These are phyloP conservation scores for Crithidia acanthocephali DNA, from an alignment of 208 protist genomes.

Conservation along the genomic window DNA sequence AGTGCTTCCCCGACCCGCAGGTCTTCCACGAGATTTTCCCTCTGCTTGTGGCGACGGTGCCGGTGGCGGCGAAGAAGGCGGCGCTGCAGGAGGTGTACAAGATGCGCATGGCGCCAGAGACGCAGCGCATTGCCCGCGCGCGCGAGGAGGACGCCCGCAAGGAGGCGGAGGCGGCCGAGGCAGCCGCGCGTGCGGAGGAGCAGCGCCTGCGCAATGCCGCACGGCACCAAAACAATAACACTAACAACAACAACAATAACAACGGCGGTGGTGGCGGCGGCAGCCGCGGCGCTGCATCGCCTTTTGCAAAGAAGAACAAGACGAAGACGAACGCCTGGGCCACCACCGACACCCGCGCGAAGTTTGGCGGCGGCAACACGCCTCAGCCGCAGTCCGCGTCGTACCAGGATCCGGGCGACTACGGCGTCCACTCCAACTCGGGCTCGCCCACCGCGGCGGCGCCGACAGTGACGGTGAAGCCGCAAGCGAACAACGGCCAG, in stretches of 20 bases:
- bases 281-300: neutral
- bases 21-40: slow-evolving; percentile 75
- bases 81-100: slow-evolving; percentile 75
- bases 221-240: slow-evolving; percentile 7
- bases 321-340: slow-evolving; percentile 53
- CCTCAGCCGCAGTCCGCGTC: neutral
- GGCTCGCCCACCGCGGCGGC: neutral
- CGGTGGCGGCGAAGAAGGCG: slow-evolving; percentile 40
- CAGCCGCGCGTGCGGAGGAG: slow-evolving; percentile 30
- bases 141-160: slow-evolving; percentile 60
- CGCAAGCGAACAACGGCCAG: slow-evolving; percentile 19
- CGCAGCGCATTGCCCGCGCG: slow-evolving; percentile 42
- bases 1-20: slow-evolving; percentile 52
- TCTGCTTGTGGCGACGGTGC: slow-evolving; percentile 75
- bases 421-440: neutral
- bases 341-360: slow-evolving; percentile 26
- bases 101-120: slow-evolving; percentile 80
- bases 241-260: neutral
- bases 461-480: slow-evolving; percentile 7
- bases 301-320: slow-evolving; percentile 36
- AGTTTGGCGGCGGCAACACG: slow-evolving; percentile 24
- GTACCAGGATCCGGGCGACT: slow-evolving; percentile 17
- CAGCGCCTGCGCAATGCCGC: slow-evolving; percentile 12
- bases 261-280: neutral
- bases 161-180: slow-evolving; percentile 38